These are phyloP conservation scores for Gossypium aridum DNA, from an alignment of 441 rosid species.

Conservation along the genomic window DNA sequence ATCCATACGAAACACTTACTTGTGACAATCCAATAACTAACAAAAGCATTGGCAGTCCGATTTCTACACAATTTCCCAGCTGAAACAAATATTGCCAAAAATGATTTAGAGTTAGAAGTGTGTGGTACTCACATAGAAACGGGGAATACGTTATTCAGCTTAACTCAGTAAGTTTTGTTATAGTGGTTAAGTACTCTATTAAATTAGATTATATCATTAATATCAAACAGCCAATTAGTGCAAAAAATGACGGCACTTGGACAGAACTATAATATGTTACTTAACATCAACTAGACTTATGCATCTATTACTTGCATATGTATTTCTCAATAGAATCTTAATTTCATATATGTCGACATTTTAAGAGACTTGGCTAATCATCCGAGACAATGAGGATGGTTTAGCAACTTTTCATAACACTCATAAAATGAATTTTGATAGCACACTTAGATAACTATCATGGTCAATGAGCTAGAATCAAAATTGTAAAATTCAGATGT, in stretches of 20 bases:
- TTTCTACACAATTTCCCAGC: slow-evolving; percentile 69
- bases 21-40: slow-evolving; percentile 56
- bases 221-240: background rate
- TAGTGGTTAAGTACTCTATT: background rate
- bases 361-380: background rate
- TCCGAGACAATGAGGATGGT: background rate
- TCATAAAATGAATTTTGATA: background rate
- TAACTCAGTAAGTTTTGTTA: background rate
- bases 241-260: background rate
- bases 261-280: background rate
- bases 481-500: background rate
- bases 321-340: background rate
- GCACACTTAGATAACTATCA: background rate
- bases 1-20: slow-evolving; percentile 26
- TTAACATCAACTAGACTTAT: background rate
- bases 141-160: background rate
- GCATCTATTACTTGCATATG: background rate
- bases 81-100: slow-evolving; percentile 17
- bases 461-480: background rate
- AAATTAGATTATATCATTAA: background rate
- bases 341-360: background rate
- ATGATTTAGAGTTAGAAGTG: background rate
- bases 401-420: background rate
- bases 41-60: slow-evolving; percentile 62
- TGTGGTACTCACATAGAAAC: background rate